Percentiles rank a stretch among this genome's conserved stretches.
Evolutionary conservation across 768 basidiomycete species (phyloP).

Genomic region (Podaxis pistillaris): DNA sequence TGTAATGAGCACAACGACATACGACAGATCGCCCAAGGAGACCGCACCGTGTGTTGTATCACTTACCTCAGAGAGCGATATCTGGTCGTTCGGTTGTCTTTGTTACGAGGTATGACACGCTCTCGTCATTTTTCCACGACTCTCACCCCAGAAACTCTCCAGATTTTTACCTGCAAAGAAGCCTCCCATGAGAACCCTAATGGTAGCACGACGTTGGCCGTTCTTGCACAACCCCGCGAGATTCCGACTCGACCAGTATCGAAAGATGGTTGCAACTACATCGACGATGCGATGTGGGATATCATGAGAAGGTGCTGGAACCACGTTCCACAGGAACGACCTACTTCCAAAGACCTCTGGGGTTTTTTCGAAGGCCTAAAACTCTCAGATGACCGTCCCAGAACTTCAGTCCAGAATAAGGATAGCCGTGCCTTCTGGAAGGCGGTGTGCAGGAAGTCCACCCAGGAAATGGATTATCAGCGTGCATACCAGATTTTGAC

Average conservation of each 20-base stretch:
- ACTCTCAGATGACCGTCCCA: neutral
- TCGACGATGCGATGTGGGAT: neutral
- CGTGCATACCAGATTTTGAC: too few relatives aligned
- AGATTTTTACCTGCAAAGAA: neutral
- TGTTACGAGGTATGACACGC: neutral
- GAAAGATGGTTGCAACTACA: neutral
- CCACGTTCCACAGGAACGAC: neutral
- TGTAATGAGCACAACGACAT: neutral
- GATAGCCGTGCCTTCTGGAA: neutral
- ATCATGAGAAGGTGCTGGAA: neutral
- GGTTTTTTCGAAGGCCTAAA: neutral
- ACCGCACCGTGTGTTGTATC: neutral
- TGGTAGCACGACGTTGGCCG: neutral
- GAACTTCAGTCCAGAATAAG: neutral
- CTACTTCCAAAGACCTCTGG: neutral
- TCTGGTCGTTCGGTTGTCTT: neutral
- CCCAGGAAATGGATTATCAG: too few relatives aligned
- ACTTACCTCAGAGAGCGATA: neutral
- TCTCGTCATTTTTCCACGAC: neutral
- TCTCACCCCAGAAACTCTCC: neutral
- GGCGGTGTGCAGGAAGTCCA: too few relatives aligned
- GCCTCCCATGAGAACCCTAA: neutral
- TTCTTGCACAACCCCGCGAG: neutral
- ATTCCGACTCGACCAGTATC: neutral
- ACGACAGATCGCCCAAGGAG: neutral